Base-by-base conservation (phyloP, 768 basidiomycete genomes). In the Russula dissimulans region DNA sequence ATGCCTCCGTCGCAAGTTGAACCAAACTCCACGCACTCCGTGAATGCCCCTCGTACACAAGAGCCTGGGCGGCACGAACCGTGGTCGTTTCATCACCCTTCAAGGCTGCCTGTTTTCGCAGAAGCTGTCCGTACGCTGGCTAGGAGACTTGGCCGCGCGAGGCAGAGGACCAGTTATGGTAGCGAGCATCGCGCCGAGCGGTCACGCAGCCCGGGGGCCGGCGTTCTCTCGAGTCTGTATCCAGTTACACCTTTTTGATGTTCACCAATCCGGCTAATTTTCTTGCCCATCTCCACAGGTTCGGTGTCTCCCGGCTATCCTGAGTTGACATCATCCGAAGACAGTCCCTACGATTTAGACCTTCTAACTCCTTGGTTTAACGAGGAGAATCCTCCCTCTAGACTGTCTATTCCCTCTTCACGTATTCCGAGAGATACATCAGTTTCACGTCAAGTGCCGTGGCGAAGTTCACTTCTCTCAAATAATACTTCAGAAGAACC, bases 61-160 rank as follows among this genome's bases (percentile, higher is more conserved):
- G 61, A 62, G 18, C 50, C 45, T 44, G 61, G 57, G 32, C 51
- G 61, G 10, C 14, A 57, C 22, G 61, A 62, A 45, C 45, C 39
- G 7, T 55, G 54, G 39, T 29, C 61, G 42, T 42, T 43, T 7
- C 56, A 57, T 7, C 39, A 56, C 18, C 22, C 60, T 22, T 29
- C 61, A 43, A 53, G 61, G 39, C n/a, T 52, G 3, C 44, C 61
- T 18, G 51, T 49, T 42, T 52, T 62, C 42, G 43, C 61, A 11
- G 61, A 53, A 18, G 51, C 56, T 31, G 18, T 57, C 36, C 61
- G 51, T 18, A 62, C 56, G 14, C 26, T 62, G 38, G 51, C 56
- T 36, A 55, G 56, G 51, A 57, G 60, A 39, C 50, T 62, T 48
- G 56, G 60, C 29, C 60, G 60, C 39, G 49, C 56, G 26, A 57